Evolutionary conservation across 129 eudicot genomes (phyloP).

Genomic region (Chrysanthemum lavandulifolium): DNA sequence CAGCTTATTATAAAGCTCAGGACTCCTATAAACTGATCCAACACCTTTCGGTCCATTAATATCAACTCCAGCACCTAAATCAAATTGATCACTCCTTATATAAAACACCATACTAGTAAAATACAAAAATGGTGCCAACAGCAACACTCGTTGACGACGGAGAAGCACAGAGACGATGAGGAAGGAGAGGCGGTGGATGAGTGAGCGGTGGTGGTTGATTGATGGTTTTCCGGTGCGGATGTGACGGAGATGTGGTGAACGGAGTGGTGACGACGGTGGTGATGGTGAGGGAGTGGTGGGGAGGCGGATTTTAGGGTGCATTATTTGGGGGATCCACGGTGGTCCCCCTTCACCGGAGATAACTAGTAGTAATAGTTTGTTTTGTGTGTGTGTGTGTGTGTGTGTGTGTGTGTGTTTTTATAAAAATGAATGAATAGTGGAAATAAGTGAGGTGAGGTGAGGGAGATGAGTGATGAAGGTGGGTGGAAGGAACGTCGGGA

Average conservation of each 20-base stretch:
- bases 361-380: not conserved
- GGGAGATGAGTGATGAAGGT: too few species aligned
- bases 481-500: too few species aligned
- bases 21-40: slow-evolving; percentile 88
- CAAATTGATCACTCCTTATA: slow-evolving; percentile 57
- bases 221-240: slow-evolving; percentile 33
- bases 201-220: slow-evolving; percentile 39
- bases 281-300: slow-evolving; percentile 77
- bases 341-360: slow-evolving; percentile 23
- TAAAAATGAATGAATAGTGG: too few species aligned
- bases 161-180: slow-evolving; percentile 52
- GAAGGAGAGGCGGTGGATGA: slow-evolving; percentile 58
- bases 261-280: slow-evolving; percentile 63
- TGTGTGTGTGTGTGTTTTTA: not conserved
- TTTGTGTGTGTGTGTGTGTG: not conserved
- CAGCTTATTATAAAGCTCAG: slow-evolving; percentile 74
- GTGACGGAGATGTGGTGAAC: slow-evolving; percentile 32
- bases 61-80: slow-evolving; percentile 39
- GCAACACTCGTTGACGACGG: slow-evolving; percentile 64
- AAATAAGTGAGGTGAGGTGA: too few species aligned
- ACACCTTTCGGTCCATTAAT: slow-evolving; percentile 31
- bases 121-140: slow-evolving; percentile 66
- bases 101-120: slow-evolving; percentile 54
- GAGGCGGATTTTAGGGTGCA: slow-evolving; percentile 72
- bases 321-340: slow-evolving; percentile 31